Evolutionary conservation across 352 stramenopile species (phyloP), one percentile per base, ranked within the genome.

Genomic region (Globisporangium perplexum): DNA sequence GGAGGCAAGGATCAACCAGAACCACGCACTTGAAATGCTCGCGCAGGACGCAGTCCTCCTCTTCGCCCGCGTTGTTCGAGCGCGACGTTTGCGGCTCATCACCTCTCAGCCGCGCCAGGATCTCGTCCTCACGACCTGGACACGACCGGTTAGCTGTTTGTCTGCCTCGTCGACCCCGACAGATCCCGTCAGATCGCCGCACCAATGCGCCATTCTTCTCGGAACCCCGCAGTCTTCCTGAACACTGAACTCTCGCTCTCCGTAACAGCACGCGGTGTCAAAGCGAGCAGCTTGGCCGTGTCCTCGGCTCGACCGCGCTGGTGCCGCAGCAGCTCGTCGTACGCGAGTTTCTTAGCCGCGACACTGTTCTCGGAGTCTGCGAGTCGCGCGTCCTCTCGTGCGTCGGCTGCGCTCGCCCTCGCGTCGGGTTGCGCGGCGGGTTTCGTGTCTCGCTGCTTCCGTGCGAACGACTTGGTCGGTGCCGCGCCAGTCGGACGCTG

Each of bases 131-230:
- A 31, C 63, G 50, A 7, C 38, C 38, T 62, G 48, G 7, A 7
- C 7, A 15, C 8, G 23, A 50, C 11, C 8, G 12, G 7, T 42
- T 42, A 42, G 36, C n/a, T 14, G 36, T n/a, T n/a, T 42, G 5
- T 17, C 18, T 42, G 6, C 18, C n/a, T 14, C 12, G 3, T n/a
- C n/a, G n/a, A n/a, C n/a, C 36, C 12, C 36, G 10, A 31, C 28
- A 6, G 10, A 0, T 31, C 10, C 10, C 28, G 10, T 31, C 3
- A 31, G 0, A 31, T 31, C 28, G 47, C 61, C 31, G n/a, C 53
- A 74, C 68, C 63, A 39, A 63, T 58, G 3, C 69, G 67, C 70
- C 70, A 79, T 47, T 79, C 64, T 57, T 79, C 70, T 38, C 70
- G 61, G 41, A 69, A 76, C 1, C 49, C 30, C 1, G 51, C 59